These are phyloP conservation scores for Turnera subulata DNA, from an alignment of 345 rosid genomes.

Conservation along the genomic window DNA sequence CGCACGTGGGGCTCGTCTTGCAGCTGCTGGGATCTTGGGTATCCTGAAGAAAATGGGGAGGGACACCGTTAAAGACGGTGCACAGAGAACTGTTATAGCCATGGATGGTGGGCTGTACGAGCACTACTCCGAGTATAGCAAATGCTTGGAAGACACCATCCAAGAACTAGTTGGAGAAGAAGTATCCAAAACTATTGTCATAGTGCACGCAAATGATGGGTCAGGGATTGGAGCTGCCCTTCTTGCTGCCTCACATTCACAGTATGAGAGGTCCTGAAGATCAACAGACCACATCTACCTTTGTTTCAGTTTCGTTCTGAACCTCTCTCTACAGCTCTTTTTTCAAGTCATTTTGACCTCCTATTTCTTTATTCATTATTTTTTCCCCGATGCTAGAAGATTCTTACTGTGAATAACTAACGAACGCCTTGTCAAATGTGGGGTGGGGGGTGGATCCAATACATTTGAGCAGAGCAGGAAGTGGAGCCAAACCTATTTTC, in stretches of 20 bases:
- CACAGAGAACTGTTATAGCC: conserved; percentile 58
- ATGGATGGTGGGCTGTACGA: conserved; percentile 81
- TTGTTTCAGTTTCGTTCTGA: not conserved
- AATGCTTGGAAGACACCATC: conserved; percentile 54
- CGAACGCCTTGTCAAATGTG: not conserved
- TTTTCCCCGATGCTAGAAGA: conserved; percentile 6
- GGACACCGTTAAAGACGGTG: conserved; percentile 47
- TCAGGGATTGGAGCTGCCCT: conserved; percentile 82
- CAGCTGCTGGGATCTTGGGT: conserved; percentile 75
- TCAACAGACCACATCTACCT: not conserved
- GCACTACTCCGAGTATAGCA: conserved; percentile 58
- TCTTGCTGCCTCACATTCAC: conserved; percentile 73
- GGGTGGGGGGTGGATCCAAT: not conserved
- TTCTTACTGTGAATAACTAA: conserved; percentile 5
- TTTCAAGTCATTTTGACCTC: conserved; percentile 3
- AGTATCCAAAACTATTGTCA: conserved; percentile 38
- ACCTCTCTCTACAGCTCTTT: not conserved
- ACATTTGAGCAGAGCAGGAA: conserved; percentile 10
- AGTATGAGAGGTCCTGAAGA: conserved; percentile 18
- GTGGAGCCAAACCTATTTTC: conserved; percentile 5
- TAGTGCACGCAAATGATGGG: conserved; percentile 61
- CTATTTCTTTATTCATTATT: not conserved
- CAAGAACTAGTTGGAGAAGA: conserved; percentile 63
- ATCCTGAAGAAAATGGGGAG: conserved; percentile 75
- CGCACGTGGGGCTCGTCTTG: conserved; percentile 62